A percentile compares a stretch with the other conserved stretches of the same genome.
phyloP scores from a whole-genome alignment of 176 grass and related monocot species.

The Areca catechu region DNA sequence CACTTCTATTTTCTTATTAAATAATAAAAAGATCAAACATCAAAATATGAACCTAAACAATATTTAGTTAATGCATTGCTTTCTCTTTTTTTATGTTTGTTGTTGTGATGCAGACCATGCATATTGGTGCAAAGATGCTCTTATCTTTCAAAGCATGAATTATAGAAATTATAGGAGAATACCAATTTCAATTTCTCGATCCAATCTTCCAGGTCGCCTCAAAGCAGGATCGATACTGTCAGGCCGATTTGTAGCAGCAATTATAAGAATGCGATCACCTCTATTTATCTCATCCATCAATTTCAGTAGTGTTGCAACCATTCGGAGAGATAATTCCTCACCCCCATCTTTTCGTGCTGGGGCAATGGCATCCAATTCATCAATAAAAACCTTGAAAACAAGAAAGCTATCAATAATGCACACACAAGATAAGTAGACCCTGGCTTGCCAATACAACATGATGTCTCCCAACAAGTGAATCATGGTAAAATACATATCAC shows the following conservation, averaged over 20 bases:
- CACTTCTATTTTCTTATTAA: too few species aligned
- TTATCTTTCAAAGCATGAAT: too few species aligned
- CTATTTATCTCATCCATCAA: conserved; percentile 77
- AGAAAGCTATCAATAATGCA: neutral
- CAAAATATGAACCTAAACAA: too few species aligned
- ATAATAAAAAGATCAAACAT: too few species aligned
- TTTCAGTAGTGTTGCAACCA: conserved; percentile 76
- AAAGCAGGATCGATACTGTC: conserved; percentile 83
- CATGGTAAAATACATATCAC: too few species aligned
- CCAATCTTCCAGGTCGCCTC: conserved; percentile 61
- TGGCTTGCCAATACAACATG: too few species aligned
- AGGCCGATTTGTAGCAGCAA: conserved; percentile 83
- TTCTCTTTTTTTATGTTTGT: too few species aligned
- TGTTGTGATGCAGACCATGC: too few species aligned
- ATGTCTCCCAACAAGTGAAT: too few species aligned
- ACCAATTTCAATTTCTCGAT: conserved; percentile 95
- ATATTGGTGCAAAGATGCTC: too few species aligned
- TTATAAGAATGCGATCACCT: conserved; percentile 69
- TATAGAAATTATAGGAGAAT: conserved; percentile 22
- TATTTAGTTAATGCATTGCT: too few species aligned
- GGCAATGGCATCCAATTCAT: conserved; percentile 98
- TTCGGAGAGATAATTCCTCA: conserved; percentile 81
- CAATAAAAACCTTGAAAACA: conserved; percentile 72
- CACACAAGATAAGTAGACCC: neutral
- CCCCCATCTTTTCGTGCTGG: conserved; percentile 72